Evolutionary conservation across 352 stramenopile genomes (phyloP).

Genomic region (Phytopythium vexans): DNA sequence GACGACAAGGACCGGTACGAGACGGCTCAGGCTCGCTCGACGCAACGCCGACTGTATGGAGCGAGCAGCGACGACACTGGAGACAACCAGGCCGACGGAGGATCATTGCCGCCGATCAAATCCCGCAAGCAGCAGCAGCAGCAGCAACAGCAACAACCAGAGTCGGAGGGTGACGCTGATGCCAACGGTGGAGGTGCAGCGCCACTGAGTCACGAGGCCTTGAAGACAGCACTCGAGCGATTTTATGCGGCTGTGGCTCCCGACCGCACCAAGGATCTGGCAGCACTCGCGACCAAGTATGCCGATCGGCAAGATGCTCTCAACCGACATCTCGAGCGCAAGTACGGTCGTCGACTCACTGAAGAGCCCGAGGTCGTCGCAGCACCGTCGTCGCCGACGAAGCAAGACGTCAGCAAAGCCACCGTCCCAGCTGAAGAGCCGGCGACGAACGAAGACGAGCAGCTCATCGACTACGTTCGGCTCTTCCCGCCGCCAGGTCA

Average conservation of each 20-base stretch:
- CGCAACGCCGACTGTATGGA: conserved; percentile 67
- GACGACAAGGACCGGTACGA: conserved; percentile 84
- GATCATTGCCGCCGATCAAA: conserved; percentile 2
- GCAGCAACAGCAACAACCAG: conserved; percentile 5
- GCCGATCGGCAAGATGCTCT: conserved; percentile 54
- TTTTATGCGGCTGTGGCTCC: conserved; percentile 66
- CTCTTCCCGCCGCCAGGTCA: conserved; percentile 57
- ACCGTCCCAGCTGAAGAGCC: conserved; percentile 1
- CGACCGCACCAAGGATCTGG: conserved; percentile 54
- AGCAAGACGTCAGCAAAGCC: no score
- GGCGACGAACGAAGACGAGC: conserved; percentile 28
- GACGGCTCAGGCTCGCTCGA: conserved; percentile 48
- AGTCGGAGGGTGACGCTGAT: neutral
- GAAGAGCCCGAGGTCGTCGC: neutral
- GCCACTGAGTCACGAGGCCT: conserved; percentile 25
- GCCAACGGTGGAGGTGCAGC: neutral
- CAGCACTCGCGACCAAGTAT: conserved; percentile 77
- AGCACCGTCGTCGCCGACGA: neutral
- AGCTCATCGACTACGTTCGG: conserved; percentile 60
- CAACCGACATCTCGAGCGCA: conserved; percentile 56
- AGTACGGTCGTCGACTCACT: conserved; percentile 37
- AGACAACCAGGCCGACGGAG: conserved; percentile 18
- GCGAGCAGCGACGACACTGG: conserved; percentile 5
- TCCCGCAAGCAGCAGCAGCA: conserved; percentile 8
- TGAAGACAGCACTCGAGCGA: conserved; percentile 34